Evolutionary conservation across 1,284 basidiomycete genomes (phyloP), one percentile per base, ranked within the genome.

Genomic region (Caloboletus firmus): DNA sequence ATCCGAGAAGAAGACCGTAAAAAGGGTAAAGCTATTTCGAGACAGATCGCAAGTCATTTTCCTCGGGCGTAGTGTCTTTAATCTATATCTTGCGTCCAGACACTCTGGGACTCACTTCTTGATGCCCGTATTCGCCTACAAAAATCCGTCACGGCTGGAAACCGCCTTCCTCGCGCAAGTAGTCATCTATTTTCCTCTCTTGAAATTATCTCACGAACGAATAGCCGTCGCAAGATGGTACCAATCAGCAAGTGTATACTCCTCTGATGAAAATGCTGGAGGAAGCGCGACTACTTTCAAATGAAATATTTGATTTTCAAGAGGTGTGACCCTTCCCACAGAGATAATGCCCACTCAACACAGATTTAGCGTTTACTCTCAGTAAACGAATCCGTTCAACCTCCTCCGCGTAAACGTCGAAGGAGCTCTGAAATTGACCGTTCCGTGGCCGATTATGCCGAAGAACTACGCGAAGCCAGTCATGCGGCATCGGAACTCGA

Each of bases 111-210:
- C 68, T 79, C 80, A 7, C 76, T 97, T 34, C 79, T 97, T 35
- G 92, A 95, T 65, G 83, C 90, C 18, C 84, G 95, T 35, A 98
- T 98, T 68, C 86, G 87, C 30, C 72, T 96, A 50, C 95, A 97
- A 73, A 97, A 94, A 74, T 82, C 85, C 22, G 76, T 86, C 43
- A 67, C 75, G 1, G 76, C 85, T 12, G 78, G 84, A 5, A 89
- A 92, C 64, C 72, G 77, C 51, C 75, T 94, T 13, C 82, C 84
- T 45, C 62, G 59, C 28, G 83, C 83, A 63, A 59, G 79, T 73
- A 36, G 41, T 51, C 35, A 15, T 49, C 45, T 28, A 22, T 58
- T 31, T 43, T 37, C 52, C 40, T 54, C 71, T 35, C 59, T 49
- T 55, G 59, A 51, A 32, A 28, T 31, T 9, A 10, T 58, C 57